These are phyloP conservation scores for Pichia sp. DNA, from an alignment of 1,139 yeast species.

Conservation along the genomic window DNA sequence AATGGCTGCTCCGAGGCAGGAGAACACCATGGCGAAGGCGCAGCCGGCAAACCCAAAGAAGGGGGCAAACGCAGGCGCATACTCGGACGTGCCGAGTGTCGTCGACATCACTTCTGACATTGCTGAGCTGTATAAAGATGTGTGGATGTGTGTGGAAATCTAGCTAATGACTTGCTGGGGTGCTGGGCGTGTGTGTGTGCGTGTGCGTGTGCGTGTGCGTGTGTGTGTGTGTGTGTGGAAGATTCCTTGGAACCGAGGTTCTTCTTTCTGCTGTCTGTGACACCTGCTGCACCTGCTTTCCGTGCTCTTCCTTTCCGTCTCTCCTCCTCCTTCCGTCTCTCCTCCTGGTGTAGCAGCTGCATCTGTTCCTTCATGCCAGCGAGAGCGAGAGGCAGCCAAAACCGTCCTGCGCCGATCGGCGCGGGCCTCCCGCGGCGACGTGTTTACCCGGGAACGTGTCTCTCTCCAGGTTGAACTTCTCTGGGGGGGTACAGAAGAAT, in stretches of 20 bases:
- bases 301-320: neutral
- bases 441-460: too few species aligned
- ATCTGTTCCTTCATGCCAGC: neutral
- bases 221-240: too few species aligned
- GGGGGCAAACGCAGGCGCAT: slow-evolving; percentile 83
- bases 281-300: neutral
- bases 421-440: too few species aligned
- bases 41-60: slow-evolving; percentile 95
- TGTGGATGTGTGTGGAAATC: neutral
- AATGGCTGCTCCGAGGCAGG: slow-evolving; percentile 94
- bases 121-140: too few species aligned
- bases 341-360: neutral
- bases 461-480: neutral
- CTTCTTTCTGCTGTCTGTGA: neutral
- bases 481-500: neutral
- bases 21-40: slow-evolving; percentile 83
- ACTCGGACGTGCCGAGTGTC: slow-evolving; percentile 5
- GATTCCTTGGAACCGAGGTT: too few species aligned
- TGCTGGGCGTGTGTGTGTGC: neutral
- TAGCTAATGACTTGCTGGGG: too few species aligned
- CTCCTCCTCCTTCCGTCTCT: neutral
- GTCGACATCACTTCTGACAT: neutral
- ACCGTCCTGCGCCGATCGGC: neutral
- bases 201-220: too few species aligned
- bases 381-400: neutral